A percentile compares a stretch with the other conserved stretches of the same genome.
Conservation (phyloP, 2,329 filamentous ascomycete genomes). For the Aspergillus piperis region DNA sequence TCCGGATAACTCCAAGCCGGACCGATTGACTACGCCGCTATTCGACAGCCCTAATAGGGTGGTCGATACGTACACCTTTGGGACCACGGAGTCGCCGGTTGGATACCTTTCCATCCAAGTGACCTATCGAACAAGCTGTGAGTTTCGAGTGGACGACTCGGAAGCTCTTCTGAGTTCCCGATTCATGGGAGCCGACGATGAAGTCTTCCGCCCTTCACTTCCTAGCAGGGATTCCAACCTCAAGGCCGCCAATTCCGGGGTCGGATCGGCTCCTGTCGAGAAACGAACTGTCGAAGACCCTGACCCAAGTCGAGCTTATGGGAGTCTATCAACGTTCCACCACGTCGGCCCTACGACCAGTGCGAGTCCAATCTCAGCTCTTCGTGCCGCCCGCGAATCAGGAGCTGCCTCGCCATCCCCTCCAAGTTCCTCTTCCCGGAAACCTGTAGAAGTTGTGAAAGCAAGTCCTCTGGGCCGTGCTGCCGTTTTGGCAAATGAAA, state of each 20-base stretch:
- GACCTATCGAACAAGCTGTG: constrained; percentile 83
- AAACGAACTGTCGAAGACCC: constrained; percentile 52
- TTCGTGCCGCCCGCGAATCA: constrained; percentile 67
- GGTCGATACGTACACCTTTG: constrained; percentile 76
- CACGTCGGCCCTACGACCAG: constrained; percentile 72
- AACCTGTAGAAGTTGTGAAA: constrained; percentile 44
- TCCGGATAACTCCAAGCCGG: constrained; percentile 56
- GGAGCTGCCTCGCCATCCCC: constrained; percentile 53
- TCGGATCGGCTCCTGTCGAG: constrained; percentile 73
- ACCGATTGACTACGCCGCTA: constrained; percentile 71
- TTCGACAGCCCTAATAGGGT: constrained; percentile 64
- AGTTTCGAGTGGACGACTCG: constrained; percentile 86
- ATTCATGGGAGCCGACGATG: constrained; percentile 88
- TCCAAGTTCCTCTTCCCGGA: constrained; percentile 53
- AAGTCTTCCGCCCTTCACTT: constrained; percentile 79
- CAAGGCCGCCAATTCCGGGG: constrained; percentile 50
- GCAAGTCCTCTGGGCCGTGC: constrained; percentile 35
- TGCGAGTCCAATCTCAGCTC: constrained; percentile 81
- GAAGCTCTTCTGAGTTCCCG: constrained; percentile 88
- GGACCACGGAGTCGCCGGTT: constrained; percentile 80
- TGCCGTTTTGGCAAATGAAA: constrained; percentile 47
- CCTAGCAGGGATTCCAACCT: constrained; percentile 52
- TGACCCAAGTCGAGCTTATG: constrained; percentile 78
- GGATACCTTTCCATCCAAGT: constrained; percentile 81
- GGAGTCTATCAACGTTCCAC: constrained; percentile 86